Evolutionary conservation across 1,284 basidiomycete genomes (phyloP).

Genomic region (Gomphus bonarii): DNA sequence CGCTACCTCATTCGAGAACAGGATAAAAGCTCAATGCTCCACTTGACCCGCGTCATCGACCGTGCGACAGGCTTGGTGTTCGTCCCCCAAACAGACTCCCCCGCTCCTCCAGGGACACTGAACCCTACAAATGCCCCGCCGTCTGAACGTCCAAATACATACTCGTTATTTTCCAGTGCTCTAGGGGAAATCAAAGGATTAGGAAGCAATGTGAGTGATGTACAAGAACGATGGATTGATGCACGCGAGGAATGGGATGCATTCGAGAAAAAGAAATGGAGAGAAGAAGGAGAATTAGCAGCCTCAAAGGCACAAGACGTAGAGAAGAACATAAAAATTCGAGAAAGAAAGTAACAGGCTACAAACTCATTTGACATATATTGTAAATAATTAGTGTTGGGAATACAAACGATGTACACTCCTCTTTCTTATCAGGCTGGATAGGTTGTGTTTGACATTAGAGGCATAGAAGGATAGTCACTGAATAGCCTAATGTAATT

Average conservation of each 20-base stretch:
- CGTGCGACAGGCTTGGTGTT: slow-evolving; percentile 86
- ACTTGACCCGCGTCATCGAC: slow-evolving; percentile 74
- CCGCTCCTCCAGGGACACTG: slow-evolving; percentile 25
- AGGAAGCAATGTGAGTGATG: slow-evolving; percentile 58
- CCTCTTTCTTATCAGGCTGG: too few relatives aligned
- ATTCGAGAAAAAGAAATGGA: slow-evolving; percentile 63
- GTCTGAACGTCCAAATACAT: slow-evolving; percentile 48
- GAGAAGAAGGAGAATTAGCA: slow-evolving; percentile 42
- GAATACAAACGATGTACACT: too few relatives aligned
- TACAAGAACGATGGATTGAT: slow-evolving; percentile 87
- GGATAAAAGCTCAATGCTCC: slow-evolving; percentile 91
- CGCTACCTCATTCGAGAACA: slow-evolving; percentile 20
- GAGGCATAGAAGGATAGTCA: too few relatives aligned
- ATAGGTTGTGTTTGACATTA: too few relatives aligned
- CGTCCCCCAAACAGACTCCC: slow-evolving; percentile 45
- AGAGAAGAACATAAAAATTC: not conserved
- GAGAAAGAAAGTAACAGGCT: not conserved
- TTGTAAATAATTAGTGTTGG: not conserved
- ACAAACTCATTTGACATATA: too few relatives aligned
- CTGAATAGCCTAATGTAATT: too few relatives aligned
- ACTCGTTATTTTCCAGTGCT: slow-evolving; percentile 58
- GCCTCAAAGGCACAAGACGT: not conserved
- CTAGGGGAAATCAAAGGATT: slow-evolving; percentile 44
- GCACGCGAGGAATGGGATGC: slow-evolving; percentile 70
- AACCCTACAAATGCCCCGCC: slow-evolving; percentile 30